A percentile compares a stretch with the other conserved stretches of the same genome.
Conservation (phyloP, 2,329 filamentous ascomycete genomes). For the Ascochyta pisi region DNA sequence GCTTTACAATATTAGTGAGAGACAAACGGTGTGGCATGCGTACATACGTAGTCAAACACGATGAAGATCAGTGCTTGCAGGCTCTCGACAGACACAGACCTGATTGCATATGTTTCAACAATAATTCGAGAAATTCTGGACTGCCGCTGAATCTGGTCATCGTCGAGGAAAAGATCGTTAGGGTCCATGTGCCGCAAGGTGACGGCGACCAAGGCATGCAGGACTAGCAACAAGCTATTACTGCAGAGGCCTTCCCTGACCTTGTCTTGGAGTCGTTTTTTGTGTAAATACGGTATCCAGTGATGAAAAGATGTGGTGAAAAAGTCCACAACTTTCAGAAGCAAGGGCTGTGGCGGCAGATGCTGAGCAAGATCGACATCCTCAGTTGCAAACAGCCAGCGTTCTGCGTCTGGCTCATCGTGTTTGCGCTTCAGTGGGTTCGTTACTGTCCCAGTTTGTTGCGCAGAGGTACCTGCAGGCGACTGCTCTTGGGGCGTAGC, state of each 20-base stretch:
- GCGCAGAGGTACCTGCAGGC: background rate
- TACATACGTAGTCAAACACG: constrained; percentile 41
- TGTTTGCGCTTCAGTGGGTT: constrained; percentile 38
- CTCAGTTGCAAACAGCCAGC: constrained; percentile 29
- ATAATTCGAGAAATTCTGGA: constrained; percentile 37
- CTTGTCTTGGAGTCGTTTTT: constrained; percentile 35
- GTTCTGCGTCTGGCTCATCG: constrained; percentile 21
- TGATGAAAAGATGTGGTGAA: constrained; percentile 45
- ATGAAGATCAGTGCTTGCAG: constrained; percentile 42
- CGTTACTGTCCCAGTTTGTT: background rate
- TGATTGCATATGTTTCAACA: constrained; percentile 39
- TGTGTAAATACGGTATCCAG: constrained; percentile 46
- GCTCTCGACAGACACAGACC: constrained; percentile 37
- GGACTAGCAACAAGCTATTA: constrained; percentile 29
- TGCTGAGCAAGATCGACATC: constrained; percentile 35
- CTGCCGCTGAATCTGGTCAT: constrained; percentile 36
- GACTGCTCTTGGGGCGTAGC: background rate
- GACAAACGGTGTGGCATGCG: background rate
- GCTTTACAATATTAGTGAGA: constrained; percentile 21
- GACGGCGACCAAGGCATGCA: constrained; percentile 40
- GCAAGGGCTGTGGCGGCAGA: constrained; percentile 34
- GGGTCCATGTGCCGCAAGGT: constrained; percentile 40
- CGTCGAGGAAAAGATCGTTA: constrained; percentile 30
- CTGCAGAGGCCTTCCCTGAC: constrained; percentile 27
- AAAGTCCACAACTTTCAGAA: constrained; percentile 38